Percentiles rank a stretch among this genome's conserved stretches.
These are phyloP conservation scores for Jatropha podagrica DNA, from an alignment of 441 rosid species.

Conservation along the genomic window DNA sequence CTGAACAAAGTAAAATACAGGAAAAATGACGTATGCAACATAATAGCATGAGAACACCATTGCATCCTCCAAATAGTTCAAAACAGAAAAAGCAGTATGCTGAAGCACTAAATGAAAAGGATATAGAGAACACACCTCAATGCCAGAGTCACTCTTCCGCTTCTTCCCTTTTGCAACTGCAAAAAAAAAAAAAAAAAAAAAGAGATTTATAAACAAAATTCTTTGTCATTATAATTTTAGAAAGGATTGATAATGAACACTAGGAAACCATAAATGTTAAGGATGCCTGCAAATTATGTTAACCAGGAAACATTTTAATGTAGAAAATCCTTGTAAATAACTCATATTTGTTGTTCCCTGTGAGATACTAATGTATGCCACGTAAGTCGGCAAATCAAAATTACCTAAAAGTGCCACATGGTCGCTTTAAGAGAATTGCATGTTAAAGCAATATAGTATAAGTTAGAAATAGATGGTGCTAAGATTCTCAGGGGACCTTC, in stretches of 20 bases:
- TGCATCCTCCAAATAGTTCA: conserved; percentile 11
- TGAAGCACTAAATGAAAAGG: conserved; percentile 12
- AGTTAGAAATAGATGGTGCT: conserved; percentile 5
- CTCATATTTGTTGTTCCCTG: neutral
- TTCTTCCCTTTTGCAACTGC: conserved; percentile 82
- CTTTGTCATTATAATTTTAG: neutral
- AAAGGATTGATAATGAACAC: neutral
- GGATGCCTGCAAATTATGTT: neutral
- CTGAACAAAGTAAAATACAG: neutral
- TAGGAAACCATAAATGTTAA: neutral
- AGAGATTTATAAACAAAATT: conserved; percentile 11
- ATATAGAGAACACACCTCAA: conserved; percentile 62
- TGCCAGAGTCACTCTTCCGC: conserved; percentile 74
- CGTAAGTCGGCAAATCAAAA: conserved; percentile 13
- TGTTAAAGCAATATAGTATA: neutral
- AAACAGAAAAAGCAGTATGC: neutral
- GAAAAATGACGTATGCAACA: neutral
- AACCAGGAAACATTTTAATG: neutral
- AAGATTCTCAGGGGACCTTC: neutral
- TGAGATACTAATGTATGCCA: neutral
- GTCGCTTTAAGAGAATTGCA: neutral
- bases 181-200: conserved; percentile 28
- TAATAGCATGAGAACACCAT: neutral
- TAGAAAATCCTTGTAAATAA: neutral
- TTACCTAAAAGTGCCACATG: neutral